phyloP scores from a whole-genome alignment of 208 protist genomes.

The Phytomonas sp. region DNA sequence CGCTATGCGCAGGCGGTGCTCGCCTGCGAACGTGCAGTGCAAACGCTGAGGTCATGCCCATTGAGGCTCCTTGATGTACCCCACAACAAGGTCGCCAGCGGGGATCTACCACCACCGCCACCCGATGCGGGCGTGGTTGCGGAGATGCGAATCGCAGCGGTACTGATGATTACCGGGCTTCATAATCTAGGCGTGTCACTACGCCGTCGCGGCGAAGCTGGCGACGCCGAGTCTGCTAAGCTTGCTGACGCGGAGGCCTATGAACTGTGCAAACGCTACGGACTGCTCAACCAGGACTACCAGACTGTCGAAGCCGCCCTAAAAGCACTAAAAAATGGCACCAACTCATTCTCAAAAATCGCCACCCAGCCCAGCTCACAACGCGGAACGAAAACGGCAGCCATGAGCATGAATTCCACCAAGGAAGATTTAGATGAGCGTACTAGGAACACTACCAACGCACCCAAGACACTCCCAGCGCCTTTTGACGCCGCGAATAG shows the following conservation, averaged over 20 bases:
- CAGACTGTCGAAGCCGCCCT: conserved; percentile 62
- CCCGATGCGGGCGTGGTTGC: not conserved
- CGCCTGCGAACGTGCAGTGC: conserved; percentile 57
- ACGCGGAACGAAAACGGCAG: too few relatives aligned
- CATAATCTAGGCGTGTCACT: conserved; percentile 85
- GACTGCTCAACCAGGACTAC: conserved; percentile 38
- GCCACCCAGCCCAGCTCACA: too few relatives aligned
- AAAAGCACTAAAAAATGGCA: conserved; percentile 20
- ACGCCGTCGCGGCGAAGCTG: conserved; percentile 31
- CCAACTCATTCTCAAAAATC: too few relatives aligned
- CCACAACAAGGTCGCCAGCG: not conserved
- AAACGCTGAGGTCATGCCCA: conserved; percentile 46
- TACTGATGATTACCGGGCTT: conserved; percentile 62
- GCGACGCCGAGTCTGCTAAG: conserved; percentile 29
- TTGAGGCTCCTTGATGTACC: conserved; percentile 16
- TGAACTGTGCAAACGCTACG: conserved; percentile 42
- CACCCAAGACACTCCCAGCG: too few relatives aligned
- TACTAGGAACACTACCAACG: too few relatives aligned
- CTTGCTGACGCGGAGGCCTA: conserved; percentile 47
- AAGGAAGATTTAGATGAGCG: too few relatives aligned
- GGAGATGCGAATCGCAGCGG: conserved; percentile 31
- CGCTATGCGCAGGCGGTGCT: conserved; percentile 67
- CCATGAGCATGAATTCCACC: too few relatives aligned
- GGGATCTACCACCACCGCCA: not conserved
- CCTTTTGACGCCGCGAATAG: too few relatives aligned